phyloP scores from a whole-genome alignment of 148 eudicot genomes.

The Gaultheria prostrata region DNA sequence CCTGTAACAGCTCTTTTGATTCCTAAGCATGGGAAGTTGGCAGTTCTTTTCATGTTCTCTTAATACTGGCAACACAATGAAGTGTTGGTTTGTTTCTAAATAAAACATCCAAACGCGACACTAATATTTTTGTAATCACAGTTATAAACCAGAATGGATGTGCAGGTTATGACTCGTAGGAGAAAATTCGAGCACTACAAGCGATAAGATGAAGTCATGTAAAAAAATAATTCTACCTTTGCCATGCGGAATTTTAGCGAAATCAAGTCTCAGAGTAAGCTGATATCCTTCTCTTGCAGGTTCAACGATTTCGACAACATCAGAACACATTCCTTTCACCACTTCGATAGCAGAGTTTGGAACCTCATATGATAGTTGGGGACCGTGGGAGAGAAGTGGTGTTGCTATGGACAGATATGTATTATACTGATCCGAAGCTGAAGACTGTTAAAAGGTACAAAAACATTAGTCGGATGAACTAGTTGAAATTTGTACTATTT shows the following conservation, averaged over 20 bases:
- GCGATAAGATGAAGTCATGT: not conserved
- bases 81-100: not conserved
- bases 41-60: no score
- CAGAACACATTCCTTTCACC: conserved; percentile 46
- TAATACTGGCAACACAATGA: no score
- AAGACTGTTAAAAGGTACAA: conserved; percentile 44
- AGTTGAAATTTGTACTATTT: not conserved
- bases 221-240: conserved; percentile 46
- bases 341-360: conserved; percentile 39
- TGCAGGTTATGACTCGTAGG: not conserved
- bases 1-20: no score
- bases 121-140: not conserved
- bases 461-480: no score
- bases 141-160: not conserved
- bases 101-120: not conserved
- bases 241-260: conserved; percentile 49
- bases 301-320: conserved; percentile 52
- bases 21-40: no score
- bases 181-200: not conserved
- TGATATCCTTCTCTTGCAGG: conserved; percentile 72
- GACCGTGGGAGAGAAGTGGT: conserved; percentile 54
- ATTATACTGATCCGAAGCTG: conserved; percentile 46
- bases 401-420: conserved; percentile 76
- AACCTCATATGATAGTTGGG: conserved; percentile 32
- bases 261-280: conserved; percentile 58